phyloP scores from a whole-genome alignment of 495 filamentous ascomycete genomes.

The Penicillium pulvis region DNA sequence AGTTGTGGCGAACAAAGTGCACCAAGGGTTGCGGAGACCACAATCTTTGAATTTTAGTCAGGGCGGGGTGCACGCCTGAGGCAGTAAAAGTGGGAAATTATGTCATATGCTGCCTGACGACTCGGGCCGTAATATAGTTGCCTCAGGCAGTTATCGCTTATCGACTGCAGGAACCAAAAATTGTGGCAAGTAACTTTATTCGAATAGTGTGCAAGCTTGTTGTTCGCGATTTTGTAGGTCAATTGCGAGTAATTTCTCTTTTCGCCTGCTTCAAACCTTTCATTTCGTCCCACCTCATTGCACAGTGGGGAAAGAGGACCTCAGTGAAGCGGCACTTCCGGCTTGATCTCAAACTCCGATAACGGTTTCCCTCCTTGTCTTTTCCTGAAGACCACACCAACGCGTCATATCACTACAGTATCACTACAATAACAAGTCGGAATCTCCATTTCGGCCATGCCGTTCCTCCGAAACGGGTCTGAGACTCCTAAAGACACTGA shows the following conservation, averaged over 20 bases:
- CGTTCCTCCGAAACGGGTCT: slow-evolving; percentile 30
- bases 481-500: slow-evolving; percentile 15
- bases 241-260: neutral
- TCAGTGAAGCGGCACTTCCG: neutral
- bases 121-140: slow-evolving; percentile 4
- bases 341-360: slow-evolving; percentile 17
- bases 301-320: neutral
- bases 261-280: too few relatives aligned
- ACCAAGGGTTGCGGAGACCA: slow-evolving; percentile 21
- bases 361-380: slow-evolving; percentile 7
- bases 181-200: slow-evolving; percentile 4
- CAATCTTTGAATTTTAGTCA: slow-evolving; percentile 42
- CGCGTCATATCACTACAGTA: neutral
- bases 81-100: slow-evolving; percentile 23
- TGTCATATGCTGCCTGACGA: slow-evolving; percentile 24
- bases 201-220: neutral
- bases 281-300: neutral
- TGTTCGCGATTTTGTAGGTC: too few relatives aligned
- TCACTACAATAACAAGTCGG: neutral
- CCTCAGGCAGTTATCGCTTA: slow-evolving; percentile 28
- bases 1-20: slow-evolving; percentile 14
- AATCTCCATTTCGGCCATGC: slow-evolving; percentile 30
- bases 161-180: slow-evolving; percentile 12
- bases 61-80: slow-evolving; percentile 35
- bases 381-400: slow-evolving; percentile 5